Conservation (phyloP, 73 alveolate species). For the Blepharisma japonicum region DNA sequence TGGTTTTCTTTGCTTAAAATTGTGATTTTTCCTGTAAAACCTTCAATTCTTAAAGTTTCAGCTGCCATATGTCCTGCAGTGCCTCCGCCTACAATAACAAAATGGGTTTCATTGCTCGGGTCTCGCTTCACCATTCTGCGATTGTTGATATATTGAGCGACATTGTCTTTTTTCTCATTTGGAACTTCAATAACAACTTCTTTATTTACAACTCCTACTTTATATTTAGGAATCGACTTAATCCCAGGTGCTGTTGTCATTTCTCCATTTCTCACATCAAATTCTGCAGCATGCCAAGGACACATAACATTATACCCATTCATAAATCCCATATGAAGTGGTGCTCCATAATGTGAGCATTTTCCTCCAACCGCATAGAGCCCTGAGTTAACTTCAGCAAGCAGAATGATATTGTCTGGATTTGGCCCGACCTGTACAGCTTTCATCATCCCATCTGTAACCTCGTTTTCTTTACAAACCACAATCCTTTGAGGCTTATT, state of each 20-base stretch:
- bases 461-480: slow-evolving; percentile 37
- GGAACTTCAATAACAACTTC: slow-evolving; percentile 67
- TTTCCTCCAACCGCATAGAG: slow-evolving; percentile 43
- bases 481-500: slow-evolving; percentile 31
- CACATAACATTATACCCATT: slow-evolving; percentile 79
- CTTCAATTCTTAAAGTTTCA: slow-evolving; percentile 80
- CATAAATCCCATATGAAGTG: slow-evolving; percentile 66
- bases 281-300: slow-evolving; percentile 92
- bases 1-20: slow-evolving; percentile 66
- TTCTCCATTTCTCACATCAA: slow-evolving; percentile 74
- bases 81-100: slow-evolving; percentile 92
- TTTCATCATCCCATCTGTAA: slow-evolving; percentile 50
- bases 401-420: slow-evolving; percentile 52
- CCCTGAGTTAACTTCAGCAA: slow-evolving; percentile 47
- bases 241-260: slow-evolving; percentile 81
- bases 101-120: slow-evolving; percentile 55
- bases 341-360: slow-evolving; percentile 91
- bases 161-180: slow-evolving; percentile 30
- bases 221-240: slow-evolving; percentile 76
- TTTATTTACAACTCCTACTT: slow-evolving; percentile 66
- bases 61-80: slow-evolving; percentile 91
- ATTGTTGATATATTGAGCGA: slow-evolving; percentile 31
- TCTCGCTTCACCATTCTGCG: slow-evolving; percentile 76
- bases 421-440: slow-evolving; percentile 51
- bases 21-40: slow-evolving; percentile 79